Conservation (phyloP, 225 moss, liverwort and hornwort genomes). For the Lunularia cruciata region DNA sequence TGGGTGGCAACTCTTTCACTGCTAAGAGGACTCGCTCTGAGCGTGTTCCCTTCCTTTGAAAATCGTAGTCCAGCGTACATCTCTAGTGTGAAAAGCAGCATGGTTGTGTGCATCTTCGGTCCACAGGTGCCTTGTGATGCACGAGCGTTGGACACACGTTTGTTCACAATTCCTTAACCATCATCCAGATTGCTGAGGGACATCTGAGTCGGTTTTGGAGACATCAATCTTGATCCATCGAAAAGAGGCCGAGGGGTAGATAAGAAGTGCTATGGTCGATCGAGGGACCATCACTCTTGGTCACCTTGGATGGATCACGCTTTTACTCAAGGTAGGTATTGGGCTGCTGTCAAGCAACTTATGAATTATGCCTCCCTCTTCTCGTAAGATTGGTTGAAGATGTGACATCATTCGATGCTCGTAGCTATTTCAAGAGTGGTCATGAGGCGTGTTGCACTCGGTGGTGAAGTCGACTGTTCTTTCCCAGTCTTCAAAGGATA, state of each 20-base stretch:
- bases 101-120: slow-evolving; percentile 10
- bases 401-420: slow-evolving; percentile 15
- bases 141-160: slow-evolving; percentile 14
- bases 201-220: slow-evolving; percentile 10
- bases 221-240: slow-evolving; percentile 10
- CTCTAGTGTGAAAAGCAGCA: slow-evolving; percentile 15
- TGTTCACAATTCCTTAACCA: background rate
- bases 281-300: slow-evolving; percentile 13
- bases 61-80: slow-evolving; percentile 13
- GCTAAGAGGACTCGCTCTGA: slow-evolving; percentile 10
- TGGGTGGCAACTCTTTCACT: slow-evolving; percentile 20
- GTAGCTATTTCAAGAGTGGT: slow-evolving; percentile 11
- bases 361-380: background rate
- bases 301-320: slow-evolving; percentile 12
- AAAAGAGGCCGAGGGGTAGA: slow-evolving; percentile 6
- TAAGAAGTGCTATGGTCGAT: slow-evolving; percentile 11
- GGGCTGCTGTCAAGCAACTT: slow-evolving; percentile 4
- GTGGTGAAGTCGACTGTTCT: slow-evolving; percentile 3
- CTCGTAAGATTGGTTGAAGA: slow-evolving; percentile 10
- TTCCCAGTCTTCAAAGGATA: slow-evolving; percentile 15
- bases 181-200: slow-evolving; percentile 8
- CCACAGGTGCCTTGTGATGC: slow-evolving; percentile 8
- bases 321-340: slow-evolving; percentile 5
- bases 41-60: slow-evolving; percentile 13
- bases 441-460: slow-evolving; percentile 6